These are phyloP conservation scores for Colletotrichum echinochloae DNA, from an alignment of 2,329 filamentous ascomycete species.

Conservation along the genomic window DNA sequence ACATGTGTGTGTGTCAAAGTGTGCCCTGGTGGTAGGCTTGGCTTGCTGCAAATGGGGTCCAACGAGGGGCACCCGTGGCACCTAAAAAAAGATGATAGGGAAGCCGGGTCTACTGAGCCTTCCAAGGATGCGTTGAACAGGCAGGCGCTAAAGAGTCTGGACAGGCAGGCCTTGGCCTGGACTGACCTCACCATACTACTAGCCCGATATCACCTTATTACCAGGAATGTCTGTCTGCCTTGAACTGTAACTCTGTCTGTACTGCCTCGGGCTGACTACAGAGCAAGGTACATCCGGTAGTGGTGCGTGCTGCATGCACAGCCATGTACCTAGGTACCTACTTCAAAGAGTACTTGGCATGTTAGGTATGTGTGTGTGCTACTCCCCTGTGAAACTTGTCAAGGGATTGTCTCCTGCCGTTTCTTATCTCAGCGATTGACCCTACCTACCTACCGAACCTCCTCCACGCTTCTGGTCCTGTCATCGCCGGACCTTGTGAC, in stretches of 20 bases:
- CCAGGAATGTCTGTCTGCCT: not conserved
- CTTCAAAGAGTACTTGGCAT: not conserved
- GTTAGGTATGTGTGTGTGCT: not conserved
- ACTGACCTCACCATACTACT: slow-evolving; percentile 4
- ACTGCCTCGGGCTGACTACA: not conserved
- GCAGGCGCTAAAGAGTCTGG: not conserved
- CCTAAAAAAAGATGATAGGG: slow-evolving; percentile 30
- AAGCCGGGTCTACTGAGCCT: slow-evolving; percentile 6
- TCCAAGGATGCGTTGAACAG: slow-evolving; percentile 17
- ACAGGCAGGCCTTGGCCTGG: slow-evolving; percentile 1
- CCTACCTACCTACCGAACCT: slow-evolving; percentile 21
- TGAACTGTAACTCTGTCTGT: not conserved
- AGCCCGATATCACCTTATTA: not conserved
- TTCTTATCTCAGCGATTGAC: slow-evolving; percentile 39
- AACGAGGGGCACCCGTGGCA: slow-evolving; percentile 34
- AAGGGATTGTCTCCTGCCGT: slow-evolving; percentile 24
- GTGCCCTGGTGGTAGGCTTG: not conserved
- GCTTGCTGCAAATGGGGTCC: slow-evolving; percentile 27
- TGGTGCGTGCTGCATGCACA: not conserved
- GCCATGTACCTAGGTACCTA: not conserved
- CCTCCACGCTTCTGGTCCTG: slow-evolving; percentile 33
- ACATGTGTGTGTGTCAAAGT: not conserved
- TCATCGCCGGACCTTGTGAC: slow-evolving; percentile 40
- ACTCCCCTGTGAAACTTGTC: slow-evolving; percentile 27
- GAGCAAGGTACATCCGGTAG: no score